Conservation (phyloP, 2,329 filamentous ascomycete species). For the Fusarium dlaminii region DNA sequence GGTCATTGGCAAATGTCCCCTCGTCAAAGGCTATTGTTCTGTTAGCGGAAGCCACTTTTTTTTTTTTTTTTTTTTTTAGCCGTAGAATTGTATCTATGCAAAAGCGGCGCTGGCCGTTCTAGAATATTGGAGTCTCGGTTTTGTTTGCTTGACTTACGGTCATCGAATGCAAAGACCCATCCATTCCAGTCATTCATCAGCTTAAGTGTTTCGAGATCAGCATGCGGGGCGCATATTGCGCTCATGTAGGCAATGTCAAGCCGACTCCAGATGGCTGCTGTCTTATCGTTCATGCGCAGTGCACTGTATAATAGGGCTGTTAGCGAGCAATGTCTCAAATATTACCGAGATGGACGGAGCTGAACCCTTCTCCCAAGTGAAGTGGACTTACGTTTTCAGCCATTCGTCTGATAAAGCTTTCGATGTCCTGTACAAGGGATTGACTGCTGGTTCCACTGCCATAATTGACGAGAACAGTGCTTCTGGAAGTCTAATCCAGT, state of each 20-base stretch:
- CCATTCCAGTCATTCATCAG: constrained; percentile 28
- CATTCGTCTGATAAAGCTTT: constrained; percentile 18
- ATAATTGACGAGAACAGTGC: constrained; percentile 22
- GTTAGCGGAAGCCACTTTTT: constrained; percentile 10
- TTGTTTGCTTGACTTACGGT: constrained; percentile 6
- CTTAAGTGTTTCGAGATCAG: constrained; percentile 19
- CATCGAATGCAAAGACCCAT: constrained; percentile 24
- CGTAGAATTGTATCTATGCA: not conserved
- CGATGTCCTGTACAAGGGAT: constrained; percentile 18
- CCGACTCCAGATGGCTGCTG: constrained; percentile 8
- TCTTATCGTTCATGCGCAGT: constrained; percentile 18
- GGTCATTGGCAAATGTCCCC: constrained; percentile 16
- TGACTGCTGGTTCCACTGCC: constrained; percentile 18
- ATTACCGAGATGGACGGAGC: not conserved
- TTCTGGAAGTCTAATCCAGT: constrained; percentile 16
- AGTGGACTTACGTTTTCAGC: constrained; percentile 12
- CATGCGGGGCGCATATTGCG: constrained; percentile 21
- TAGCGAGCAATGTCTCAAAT: not conserved
- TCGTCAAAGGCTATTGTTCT: constrained; percentile 15
- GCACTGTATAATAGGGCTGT: constrained; percentile 3
- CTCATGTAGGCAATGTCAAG: constrained; percentile 25
- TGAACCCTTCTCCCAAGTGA: not conserved
- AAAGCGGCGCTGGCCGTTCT: constrained; percentile 8
- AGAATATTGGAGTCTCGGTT: not conserved
- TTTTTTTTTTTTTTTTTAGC: not conserved